Conservation (phyloP, 2,329 filamentous ascomycete species). For the Colletotrichum siamense region DNA sequence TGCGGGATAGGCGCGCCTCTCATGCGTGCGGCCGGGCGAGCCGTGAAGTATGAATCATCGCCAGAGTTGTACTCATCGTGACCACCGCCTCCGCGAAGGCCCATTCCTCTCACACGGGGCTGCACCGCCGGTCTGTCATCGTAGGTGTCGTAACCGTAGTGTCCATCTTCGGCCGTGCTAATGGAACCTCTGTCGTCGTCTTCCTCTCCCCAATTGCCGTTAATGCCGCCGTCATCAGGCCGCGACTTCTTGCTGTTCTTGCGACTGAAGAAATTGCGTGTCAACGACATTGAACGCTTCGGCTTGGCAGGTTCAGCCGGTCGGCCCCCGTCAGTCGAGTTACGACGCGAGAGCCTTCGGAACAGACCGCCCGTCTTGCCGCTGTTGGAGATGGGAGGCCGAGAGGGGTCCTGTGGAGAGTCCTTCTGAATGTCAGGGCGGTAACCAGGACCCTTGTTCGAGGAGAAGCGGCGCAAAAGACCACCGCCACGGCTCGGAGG, state of each 20-base stretch:
- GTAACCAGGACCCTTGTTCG: conserved; percentile 38
- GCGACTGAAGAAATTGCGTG: conserved; percentile 48
- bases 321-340: conserved; percentile 41
- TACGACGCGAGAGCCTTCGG: conserved; percentile 44
- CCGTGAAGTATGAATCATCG: conserved; percentile 64
- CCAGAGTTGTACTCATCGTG: conserved; percentile 58
- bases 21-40: conserved; percentile 33
- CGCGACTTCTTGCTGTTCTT: conserved; percentile 44
- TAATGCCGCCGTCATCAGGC: conserved; percentile 58
- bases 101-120: conserved; percentile 16
- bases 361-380: conserved; percentile 29
- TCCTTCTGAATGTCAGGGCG: conserved; percentile 41
- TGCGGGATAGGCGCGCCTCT: conserved; percentile 13
- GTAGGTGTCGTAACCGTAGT: conserved; percentile 24
- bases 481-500: conserved; percentile 37
- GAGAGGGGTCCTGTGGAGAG: conserved; percentile 41
- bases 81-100: conserved; percentile 46
- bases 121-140: conserved; percentile 10
- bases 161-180: conserved; percentile 23
- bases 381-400: conserved; percentile 53
- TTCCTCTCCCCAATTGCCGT: conserved; percentile 55
- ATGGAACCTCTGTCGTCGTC: conserved; percentile 45
- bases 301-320: conserved; percentile 42
- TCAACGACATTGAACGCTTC: conserved; percentile 66
- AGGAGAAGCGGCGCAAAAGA: conserved; percentile 52